Evolutionary conservation across 2,329 filamentous ascomycete genomes (phyloP), one percentile per base, ranked within the genome.

Genomic region (Ophiostoma novo-ulmi): DNA sequence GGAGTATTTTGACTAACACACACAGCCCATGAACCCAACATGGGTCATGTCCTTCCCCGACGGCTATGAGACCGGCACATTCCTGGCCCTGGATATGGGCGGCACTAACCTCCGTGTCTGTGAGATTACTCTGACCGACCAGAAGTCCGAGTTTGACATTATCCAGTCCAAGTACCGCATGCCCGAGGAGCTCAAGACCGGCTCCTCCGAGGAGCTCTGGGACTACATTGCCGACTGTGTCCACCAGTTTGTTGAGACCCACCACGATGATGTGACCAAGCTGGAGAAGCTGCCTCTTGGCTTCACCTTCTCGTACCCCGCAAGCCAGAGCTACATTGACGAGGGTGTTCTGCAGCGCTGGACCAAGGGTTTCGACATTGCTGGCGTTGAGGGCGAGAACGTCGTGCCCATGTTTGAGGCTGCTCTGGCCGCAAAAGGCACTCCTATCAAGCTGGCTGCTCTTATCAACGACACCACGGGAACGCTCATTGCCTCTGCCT

Each of bases 401-500:
- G 91, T 97, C 38, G 93, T 97, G 11, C 92, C 92, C 68, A 91
- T 94, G 82, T 90, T 98, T 71, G 91, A 97, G 80, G 87, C 85
- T 69, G 92, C 93, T 31, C 82, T 97, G 72, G 83, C 85, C 72
- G 89, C 88, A 41, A 70, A 67, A 68, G 72, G 90, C 39, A 90
- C 97, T 17, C 94, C 94, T 66, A 96, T 98, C 82, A 97, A 94
- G 82, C 85, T 98, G 71, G 91, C 91, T 35, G 95, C 95, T 48
- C 82, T 99, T 79, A 95, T 98, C 82, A 99, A 99, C 80, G 95
- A 99, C 80, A 99, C 95, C 67, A 98, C 94, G 22, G 95, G 95
- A 76, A 99, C 95, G 41, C 84, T 99, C 77, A 97, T 99, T 77
- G 95, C 95, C 73, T 98, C 94, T 36, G 91, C 93, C 39, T 99